Base-by-base conservation (phyloP, 805 yeast species). In the Metschnikowia cubensis region DNA sequence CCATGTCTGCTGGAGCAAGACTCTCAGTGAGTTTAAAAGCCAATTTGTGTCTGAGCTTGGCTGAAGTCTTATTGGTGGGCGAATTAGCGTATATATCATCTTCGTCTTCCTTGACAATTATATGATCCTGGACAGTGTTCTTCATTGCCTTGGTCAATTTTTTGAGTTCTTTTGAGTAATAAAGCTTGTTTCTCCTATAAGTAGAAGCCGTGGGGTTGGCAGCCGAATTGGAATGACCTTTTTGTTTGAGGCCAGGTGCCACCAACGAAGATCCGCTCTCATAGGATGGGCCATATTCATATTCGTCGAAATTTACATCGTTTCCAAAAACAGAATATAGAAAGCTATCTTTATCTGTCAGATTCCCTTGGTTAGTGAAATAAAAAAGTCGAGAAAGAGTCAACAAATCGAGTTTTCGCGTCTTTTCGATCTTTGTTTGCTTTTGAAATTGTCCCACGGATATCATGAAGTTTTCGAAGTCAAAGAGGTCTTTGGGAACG, bases 401-500 rank as follows among this genome's bases (percentile, higher is more conserved):
- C 45, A 70, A 71, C 25, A 76, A 70, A 64, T 86, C 90, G 33
- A 87, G 69, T 52, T 75, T 76, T 51, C 81, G 64, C 21, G 77
- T 76, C 51, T 73, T 71, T 3, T 77, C 75, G 6, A 85, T 60
- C 53, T 79, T 77, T 55, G 76, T 74, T 51, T 83, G 86, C 61
- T 82, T 87, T 65, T 94, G 97, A 64, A 91, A 92, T 51, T 81
- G 84, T 2, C 82, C 81, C 22, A 94, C 77, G 6, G 89, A 80
- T 2, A 76, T 65, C 67, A 82, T 77, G 58, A 92, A 86, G 44
- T 77, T 77, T 47, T 83, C 85, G 46, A 82, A 83, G 53, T 87
- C 92, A 61, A 87, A 83, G 0, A 96, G 92, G 62, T 94, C 98
- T 60, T 89, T 87, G 15, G 83, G 94, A 51, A 75, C 85, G 59